Evolutionary conservation across 164 flowering plant species (phyloP).

Genomic region (Magnolia changhungtana): DNA sequence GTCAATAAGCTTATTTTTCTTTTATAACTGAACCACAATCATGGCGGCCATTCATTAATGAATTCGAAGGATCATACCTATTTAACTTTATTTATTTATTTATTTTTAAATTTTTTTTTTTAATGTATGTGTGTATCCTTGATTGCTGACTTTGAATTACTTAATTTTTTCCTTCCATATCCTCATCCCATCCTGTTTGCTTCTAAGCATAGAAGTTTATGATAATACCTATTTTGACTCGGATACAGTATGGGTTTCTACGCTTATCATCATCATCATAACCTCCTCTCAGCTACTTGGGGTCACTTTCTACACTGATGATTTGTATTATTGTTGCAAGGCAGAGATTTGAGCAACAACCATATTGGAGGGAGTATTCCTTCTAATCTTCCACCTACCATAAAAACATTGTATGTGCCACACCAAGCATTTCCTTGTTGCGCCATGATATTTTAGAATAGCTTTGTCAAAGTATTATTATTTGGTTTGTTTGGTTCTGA

Average conservation of each 20-base stretch:
- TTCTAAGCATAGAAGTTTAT: background rate
- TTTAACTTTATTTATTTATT: no score
- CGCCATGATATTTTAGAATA: background rate
- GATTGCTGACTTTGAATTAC: background rate
- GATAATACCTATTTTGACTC: background rate
- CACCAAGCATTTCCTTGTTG: background rate
- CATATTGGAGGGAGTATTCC: conserved; percentile 86
- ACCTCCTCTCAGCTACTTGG: no score
- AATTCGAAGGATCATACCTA: no score
- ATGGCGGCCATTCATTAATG: no score
- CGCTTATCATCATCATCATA: background rate
- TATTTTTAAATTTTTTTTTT: no score
- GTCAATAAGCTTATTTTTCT: no score
- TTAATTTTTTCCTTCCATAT: background rate
- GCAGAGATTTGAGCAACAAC: conserved; percentile 83
- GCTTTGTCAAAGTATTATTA: background rate
- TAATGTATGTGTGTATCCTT: no score
- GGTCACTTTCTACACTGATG: conserved; percentile 3
- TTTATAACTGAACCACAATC: no score
- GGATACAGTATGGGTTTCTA: no score
- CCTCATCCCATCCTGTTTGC: background rate
- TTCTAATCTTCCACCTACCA: conserved; percentile 54
- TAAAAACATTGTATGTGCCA: conserved; percentile 61
- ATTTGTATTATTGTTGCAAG: conserved; percentile 7
- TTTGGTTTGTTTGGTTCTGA: background rate